Evolutionary conservation across 192 early-diverging fungal genomes (phyloP).

Genomic region (Coemansia sp.): DNA sequence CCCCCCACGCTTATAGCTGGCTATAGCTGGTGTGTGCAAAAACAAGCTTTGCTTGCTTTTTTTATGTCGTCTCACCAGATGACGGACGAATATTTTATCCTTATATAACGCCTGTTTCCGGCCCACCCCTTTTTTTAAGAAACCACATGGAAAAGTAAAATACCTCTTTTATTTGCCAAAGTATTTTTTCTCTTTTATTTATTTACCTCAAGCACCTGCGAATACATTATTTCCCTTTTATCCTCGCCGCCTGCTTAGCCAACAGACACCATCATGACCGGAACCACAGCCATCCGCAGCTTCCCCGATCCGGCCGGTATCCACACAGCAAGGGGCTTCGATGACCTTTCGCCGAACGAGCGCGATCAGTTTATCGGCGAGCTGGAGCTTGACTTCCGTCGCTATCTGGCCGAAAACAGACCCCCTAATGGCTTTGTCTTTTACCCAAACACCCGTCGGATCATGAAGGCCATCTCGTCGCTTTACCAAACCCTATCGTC

Average conservation of each 20-base stretch:
- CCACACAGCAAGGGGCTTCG: slow-evolving; percentile 7
- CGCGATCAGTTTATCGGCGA: slow-evolving; percentile 9
- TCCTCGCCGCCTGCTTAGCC: neutral
- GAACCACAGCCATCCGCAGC: neutral
- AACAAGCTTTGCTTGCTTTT: neutral
- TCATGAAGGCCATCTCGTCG: slow-evolving; percentile 14
- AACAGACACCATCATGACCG: slow-evolving; percentile 6
- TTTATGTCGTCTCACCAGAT: no score
- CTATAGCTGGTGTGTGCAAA: no score
- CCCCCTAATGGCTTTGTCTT: slow-evolving; percentile 9
- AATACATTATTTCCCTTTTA: slow-evolving; percentile 5
- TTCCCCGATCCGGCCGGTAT: neutral
- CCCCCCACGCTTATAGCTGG: no score
- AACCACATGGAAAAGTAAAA: no score
- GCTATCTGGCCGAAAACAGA: slow-evolving; percentile 3
- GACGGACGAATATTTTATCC: neutral
- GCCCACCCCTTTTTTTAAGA: no score
- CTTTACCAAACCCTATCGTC: slow-evolving; percentile 9
- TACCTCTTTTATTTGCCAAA: no score
- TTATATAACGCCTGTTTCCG: neutral
- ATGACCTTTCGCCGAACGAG: slow-evolving; percentile 12
- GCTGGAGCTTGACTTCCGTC: slow-evolving; percentile 10
- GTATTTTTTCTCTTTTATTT: neutral
- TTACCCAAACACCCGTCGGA: slow-evolving; percentile 14
- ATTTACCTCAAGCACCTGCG: no score